phyloP scores from a whole-genome alignment of 1,139 yeast species.

The Yamadazyma taylorii region DNA sequence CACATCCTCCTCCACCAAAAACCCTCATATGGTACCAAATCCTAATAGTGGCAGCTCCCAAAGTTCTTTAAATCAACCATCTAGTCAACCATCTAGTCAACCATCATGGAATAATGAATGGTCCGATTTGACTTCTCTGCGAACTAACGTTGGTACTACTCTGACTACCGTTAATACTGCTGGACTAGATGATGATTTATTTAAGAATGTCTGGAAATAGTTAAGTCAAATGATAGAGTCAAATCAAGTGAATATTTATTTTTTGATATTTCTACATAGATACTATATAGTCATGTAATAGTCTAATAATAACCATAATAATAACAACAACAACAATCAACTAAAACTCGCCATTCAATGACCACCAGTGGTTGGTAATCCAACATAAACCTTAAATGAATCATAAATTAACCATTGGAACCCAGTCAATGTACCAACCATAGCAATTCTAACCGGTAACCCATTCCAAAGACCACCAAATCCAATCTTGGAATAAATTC shows the following conservation, averaged over 20 bases:
- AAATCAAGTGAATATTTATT: too few species aligned
- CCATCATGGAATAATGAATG: conserved; percentile 39
- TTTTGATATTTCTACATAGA: background rate
- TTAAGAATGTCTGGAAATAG: conserved; percentile 59
- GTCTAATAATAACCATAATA: too few species aligned
- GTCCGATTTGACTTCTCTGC: conserved; percentile 24
- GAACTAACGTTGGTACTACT: conserved; percentile 4
- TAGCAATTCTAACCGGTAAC: conserved; percentile 85
- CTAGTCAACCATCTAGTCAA: conserved; percentile 6
- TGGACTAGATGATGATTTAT: conserved; percentile 43
- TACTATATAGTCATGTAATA: background rate
- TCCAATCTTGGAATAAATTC: conserved; percentile 81
- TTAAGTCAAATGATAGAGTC: too few species aligned
- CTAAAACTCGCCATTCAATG: too few species aligned
- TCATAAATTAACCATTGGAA: conserved; percentile 96
- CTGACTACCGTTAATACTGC: conserved; percentile 8
- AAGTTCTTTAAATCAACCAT: conserved; percentile 6
- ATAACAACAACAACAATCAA: too few species aligned
- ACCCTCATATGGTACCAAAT: background rate
- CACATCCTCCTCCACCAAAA: too few species aligned
- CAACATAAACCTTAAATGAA: conserved; percentile 86
- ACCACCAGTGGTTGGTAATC: conserved; percentile 89
- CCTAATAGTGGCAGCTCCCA: conserved; percentile 7
- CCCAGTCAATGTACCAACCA: conserved; percentile 97
- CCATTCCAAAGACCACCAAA: conserved; percentile 94